Percentiles rank a stretch among this genome's conserved stretches.
Conservation (phyloP, 2,329 filamentous ascomycete genomes). For the Talaromyces pinophilus region DNA sequence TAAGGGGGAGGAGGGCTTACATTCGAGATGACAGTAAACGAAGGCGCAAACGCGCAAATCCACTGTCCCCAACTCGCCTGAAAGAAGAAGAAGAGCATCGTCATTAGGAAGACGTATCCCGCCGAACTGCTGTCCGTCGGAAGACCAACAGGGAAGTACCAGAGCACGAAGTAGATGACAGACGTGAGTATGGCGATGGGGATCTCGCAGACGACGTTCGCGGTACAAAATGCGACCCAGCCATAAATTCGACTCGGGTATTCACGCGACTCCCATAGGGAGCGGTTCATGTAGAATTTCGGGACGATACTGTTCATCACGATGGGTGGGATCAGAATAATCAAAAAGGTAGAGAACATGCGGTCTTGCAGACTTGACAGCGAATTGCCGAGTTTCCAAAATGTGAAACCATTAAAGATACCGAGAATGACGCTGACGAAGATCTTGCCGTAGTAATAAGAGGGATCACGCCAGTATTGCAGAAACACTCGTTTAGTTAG, state of each 20-base stretch:
- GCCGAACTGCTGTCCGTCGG: slow-evolving; percentile 64
- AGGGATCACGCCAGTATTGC: slow-evolving; percentile 74
- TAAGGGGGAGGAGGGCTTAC: slow-evolving; percentile 24
- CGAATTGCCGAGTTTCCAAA: slow-evolving; percentile 67
- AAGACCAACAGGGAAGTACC: slow-evolving; percentile 75
- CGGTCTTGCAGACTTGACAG: slow-evolving; percentile 72
- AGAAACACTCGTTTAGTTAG: slow-evolving; percentile 70
- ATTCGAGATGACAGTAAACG: slow-evolving; percentile 76
- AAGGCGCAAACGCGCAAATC: slow-evolving; percentile 80
- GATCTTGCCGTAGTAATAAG: slow-evolving; percentile 75
- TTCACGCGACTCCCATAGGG: slow-evolving; percentile 72
- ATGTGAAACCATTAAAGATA: slow-evolving; percentile 79
- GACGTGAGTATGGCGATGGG: slow-evolving; percentile 66
- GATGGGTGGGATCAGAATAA: slow-evolving; percentile 67
- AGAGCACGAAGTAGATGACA: slow-evolving; percentile 70
- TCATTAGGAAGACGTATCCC: slow-evolving; percentile 78
- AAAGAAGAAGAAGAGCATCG: slow-evolving; percentile 75
- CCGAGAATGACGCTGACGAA: slow-evolving; percentile 71
- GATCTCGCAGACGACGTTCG: slow-evolving; percentile 71
- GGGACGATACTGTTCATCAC: slow-evolving; percentile 73
- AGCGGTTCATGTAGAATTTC: slow-evolving; percentile 75
- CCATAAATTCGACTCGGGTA: slow-evolving; percentile 74
- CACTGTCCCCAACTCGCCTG: slow-evolving; percentile 76
- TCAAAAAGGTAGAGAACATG: slow-evolving; percentile 72
- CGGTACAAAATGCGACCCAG: slow-evolving; percentile 74